A percentile compares a stretch with the other conserved stretches of the same genome.
phyloP scores from a whole-genome alignment of 106 monocot species.

The Dendrobium huoshanense region DNA sequence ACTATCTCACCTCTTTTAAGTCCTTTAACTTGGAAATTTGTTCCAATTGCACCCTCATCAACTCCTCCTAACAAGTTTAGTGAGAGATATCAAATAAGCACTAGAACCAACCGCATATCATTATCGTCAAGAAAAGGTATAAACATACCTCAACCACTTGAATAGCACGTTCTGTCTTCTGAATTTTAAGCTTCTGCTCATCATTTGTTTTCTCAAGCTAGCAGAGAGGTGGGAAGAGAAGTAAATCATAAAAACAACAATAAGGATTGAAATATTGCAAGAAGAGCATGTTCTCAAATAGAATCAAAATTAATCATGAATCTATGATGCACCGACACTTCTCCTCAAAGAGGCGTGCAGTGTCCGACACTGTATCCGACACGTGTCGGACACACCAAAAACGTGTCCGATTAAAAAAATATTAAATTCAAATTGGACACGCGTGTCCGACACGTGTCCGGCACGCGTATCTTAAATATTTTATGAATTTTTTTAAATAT shows the following conservation, averaged over 20 bases:
- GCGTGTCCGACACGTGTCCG: too few species aligned
- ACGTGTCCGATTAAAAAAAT: too few species aligned
- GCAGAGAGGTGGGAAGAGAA: not conserved
- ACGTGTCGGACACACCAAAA: too few species aligned
- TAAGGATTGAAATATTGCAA: not conserved
- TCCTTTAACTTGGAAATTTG: conserved; percentile 45
- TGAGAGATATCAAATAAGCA: not conserved
- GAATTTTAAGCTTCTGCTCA: conserved; percentile 33
- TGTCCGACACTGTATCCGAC: too few species aligned
- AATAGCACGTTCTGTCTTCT: conserved; percentile 34
- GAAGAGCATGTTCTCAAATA: not conserved
- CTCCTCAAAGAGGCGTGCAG: too few species aligned
- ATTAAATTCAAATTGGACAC: too few species aligned
- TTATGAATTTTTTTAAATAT: too few species aligned
- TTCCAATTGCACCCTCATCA: conserved; percentile 44
- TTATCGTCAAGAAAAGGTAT: not conserved
- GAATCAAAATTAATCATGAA: not conserved
- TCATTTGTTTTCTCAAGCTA: conserved; percentile 37
- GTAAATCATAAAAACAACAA: not conserved
- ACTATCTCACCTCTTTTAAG: conserved; percentile 36
- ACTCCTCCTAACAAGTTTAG: conserved; percentile 36
- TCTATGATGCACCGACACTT: too few species aligned
- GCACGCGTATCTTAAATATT: too few species aligned
- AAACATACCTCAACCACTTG: conserved; percentile 44
- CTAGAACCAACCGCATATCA: not conserved